A percentile compares a stretch with the other conserved stretches of the same genome.
phyloP scores from a whole-genome alignment of 169 alveolate species.

The Plasmodium coatneyi region DNA sequence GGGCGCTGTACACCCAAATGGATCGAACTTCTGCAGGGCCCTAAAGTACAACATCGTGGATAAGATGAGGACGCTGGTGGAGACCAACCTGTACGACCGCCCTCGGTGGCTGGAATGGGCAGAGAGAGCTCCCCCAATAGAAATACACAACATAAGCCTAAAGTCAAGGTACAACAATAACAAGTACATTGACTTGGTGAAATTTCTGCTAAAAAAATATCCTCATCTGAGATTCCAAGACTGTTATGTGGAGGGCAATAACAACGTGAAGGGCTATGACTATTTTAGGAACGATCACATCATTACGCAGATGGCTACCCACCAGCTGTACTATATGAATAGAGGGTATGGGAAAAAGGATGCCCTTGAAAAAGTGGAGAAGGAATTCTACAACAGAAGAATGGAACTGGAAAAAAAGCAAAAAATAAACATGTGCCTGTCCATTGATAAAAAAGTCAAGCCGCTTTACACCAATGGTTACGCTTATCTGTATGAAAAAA shows the following conservation, averaged over 20 bases:
- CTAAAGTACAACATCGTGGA: conserved; percentile 85
- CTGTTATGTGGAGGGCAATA: conserved; percentile 87
- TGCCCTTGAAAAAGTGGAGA: conserved; percentile 83
- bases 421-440: conserved; percentile 84
- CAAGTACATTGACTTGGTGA: conserved; percentile 81
- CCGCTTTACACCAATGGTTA: conserved; percentile 84
- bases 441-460: conserved; percentile 77
- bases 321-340: conserved; percentile 75
- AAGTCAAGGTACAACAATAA: conserved; percentile 79
- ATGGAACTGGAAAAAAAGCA: conserved; percentile 81
- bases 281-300: conserved; percentile 70
- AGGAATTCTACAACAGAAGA: conserved; percentile 81
- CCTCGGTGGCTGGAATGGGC: conserved; percentile 88
- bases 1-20: conserved; percentile 79
- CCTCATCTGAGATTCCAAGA: conserved; percentile 89
- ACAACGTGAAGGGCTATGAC: conserved; percentile 83
- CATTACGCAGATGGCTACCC: conserved; percentile 75
- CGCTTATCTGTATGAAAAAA: conserved; percentile 63
- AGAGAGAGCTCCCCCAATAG: conserved; percentile 86
- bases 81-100: conserved; percentile 81
- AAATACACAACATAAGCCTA: conserved; percentile 80
- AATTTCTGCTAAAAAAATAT: conserved; percentile 81
- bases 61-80: conserved; percentile 84
- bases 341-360: conserved; percentile 80
- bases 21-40: conserved; percentile 82